Evolutionary conservation across 2,329 filamentous ascomycete genomes (phyloP).

Genomic region (Teratosphaeria epicoccoides): DNA sequence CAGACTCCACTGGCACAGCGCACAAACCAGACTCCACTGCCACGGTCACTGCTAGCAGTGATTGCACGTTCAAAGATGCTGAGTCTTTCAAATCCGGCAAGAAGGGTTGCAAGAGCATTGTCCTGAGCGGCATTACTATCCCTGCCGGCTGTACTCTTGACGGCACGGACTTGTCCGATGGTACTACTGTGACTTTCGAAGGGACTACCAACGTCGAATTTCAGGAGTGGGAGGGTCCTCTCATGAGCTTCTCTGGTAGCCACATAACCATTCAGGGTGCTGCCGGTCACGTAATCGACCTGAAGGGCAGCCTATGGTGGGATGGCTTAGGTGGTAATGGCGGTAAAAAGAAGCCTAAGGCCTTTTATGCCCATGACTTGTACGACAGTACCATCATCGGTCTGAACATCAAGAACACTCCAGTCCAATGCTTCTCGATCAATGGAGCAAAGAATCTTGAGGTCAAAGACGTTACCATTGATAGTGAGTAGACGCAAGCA

Average conservation of each 20-base stretch:
- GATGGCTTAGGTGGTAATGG: conserved; percentile 50
- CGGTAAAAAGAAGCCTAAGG: conserved; percentile 54
- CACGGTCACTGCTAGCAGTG: conserved; percentile 7
- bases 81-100: conserved; percentile 20
- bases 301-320: conserved; percentile 50
- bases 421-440: conserved; percentile 43
- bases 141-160: conserved; percentile 30
- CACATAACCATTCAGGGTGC: conserved; percentile 45
- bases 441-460: conserved; percentile 35
- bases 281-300: conserved; percentile 45
- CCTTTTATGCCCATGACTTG: conserved; percentile 48
- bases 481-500: conserved; percentile 31
- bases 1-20: too few relatives aligned
- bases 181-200: conserved; percentile 41
- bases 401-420: conserved; percentile 46
- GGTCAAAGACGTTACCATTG: conserved; percentile 42
- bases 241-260: conserved; percentile 51
- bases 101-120: conserved; percentile 30
- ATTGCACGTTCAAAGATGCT: conserved; percentile 23
- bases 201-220: conserved; percentile 59
- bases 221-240: conserved; percentile 53
- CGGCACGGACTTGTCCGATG: conserved; percentile 24
- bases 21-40: background rate
- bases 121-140: conserved; percentile 27
- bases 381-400: conserved; percentile 40